A percentile compares a stretch with the other conserved stretches of the same genome.
Conservation (phyloP, 495 filamentous ascomycete species). For the Pyronema omphalodes region DNA sequence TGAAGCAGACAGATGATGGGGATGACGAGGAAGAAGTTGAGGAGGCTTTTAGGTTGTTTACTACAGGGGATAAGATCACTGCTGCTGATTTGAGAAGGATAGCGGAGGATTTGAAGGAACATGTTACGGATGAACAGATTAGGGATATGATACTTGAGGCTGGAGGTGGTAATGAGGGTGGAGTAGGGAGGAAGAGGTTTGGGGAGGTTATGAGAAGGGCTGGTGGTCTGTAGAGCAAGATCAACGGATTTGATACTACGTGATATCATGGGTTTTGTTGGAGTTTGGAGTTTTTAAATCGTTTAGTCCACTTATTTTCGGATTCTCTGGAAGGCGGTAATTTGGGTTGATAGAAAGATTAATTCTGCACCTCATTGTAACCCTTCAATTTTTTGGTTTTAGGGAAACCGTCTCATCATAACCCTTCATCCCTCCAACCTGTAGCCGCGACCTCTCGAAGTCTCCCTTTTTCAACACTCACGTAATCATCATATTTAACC, state of each 20-base stretch:
- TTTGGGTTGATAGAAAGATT: background rate
- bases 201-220: conserved; percentile 69
- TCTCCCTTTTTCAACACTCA: too few relatives aligned
- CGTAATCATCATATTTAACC: background rate
- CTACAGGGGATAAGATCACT: conserved; percentile 40
- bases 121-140: conserved; percentile 60
- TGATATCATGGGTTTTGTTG: background rate
- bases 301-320: background rate
- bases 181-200: conserved; percentile 46
- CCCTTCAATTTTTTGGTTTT: too few relatives aligned
- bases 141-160: conserved; percentile 88
- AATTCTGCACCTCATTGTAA: background rate
- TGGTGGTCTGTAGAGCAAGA: conserved; percentile 36
- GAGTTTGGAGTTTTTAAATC: conserved; percentile 8
- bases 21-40: conserved; percentile 49
- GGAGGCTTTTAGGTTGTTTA: conserved; percentile 65
- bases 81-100: conserved; percentile 57
- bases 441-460: too few relatives aligned
- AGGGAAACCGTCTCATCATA: background rate
- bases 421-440: background rate
- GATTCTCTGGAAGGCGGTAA: background rate
- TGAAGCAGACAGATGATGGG: conserved; percentile 32
- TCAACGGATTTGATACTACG: background rate
- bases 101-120: conserved; percentile 62
- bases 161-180: conserved; percentile 52